Conservation (phyloP, 2,329 filamentous ascomycete species). For the Ascochyta lentis region DNA sequence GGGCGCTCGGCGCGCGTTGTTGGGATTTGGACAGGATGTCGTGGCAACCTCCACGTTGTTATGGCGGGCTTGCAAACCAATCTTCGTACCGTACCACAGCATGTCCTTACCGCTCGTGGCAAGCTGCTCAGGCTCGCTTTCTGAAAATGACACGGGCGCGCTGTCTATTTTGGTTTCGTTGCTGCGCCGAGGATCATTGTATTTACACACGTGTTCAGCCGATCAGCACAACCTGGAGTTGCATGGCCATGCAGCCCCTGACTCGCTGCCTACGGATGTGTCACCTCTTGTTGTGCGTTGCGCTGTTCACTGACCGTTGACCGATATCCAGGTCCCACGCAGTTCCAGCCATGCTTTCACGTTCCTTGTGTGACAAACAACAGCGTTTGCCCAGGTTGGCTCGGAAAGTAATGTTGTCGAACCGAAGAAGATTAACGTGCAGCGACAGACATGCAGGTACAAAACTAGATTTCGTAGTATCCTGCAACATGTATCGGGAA, state of each 20-base stretch:
- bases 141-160: background rate
- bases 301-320: background rate
- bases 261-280: slow-evolving; percentile 1
- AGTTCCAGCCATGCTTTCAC: slow-evolving; percentile 1
- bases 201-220: background rate
- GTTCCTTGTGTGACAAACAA: slow-evolving; percentile 11
- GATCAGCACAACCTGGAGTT: background rate
- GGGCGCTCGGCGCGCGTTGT: background rate
- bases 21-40: too few relatives aligned
- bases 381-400: background rate
- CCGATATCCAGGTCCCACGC: slow-evolving; percentile 10
- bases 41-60: background rate
- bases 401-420: background rate
- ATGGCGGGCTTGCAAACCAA: background rate
- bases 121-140: background rate
- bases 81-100: background rate
- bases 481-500: background rate
- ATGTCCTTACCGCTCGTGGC: background rate
- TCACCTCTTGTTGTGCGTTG: background rate
- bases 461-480: background rate
- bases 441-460: slow-evolving; percentile 12
- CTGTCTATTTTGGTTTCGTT: background rate
- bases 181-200: background rate
- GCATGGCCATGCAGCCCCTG: background rate
- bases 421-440: slow-evolving; percentile 10